Percentiles rank a stretch among this genome's conserved stretches.
These are phyloP conservation scores for Kockiozyma suomiensis DNA, from an alignment of 805 yeast genomes.

Conservation along the genomic window DNA sequence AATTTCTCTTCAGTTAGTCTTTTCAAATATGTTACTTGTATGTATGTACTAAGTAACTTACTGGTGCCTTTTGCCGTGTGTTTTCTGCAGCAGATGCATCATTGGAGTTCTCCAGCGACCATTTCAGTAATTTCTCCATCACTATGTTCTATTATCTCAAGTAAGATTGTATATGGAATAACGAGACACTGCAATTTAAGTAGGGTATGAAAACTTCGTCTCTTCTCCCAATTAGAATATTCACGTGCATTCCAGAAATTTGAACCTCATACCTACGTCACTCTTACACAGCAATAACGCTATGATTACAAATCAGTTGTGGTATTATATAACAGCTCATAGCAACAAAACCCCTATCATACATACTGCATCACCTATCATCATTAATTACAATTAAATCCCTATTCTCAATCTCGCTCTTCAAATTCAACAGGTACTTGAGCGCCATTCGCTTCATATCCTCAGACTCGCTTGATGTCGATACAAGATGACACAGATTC, in stretches of 20 bases:
- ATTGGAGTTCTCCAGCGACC: conserved; percentile 83
- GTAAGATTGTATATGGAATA: background rate
- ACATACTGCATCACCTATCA: no score
- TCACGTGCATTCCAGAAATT: conserved; percentile 19
- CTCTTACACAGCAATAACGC: background rate
- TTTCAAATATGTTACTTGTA: background rate
- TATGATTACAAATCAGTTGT: no score
- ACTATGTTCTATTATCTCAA: background rate
- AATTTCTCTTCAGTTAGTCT: background rate
- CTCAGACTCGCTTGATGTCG: conserved; percentile 1
- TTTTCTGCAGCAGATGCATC: conserved; percentile 64
- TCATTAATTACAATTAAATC: no score
- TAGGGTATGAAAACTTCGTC: background rate
- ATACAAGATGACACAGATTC: background rate
- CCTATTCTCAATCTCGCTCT: no score
- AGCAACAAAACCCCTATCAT: no score
- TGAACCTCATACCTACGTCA: background rate
- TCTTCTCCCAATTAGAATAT: conserved; percentile 14
- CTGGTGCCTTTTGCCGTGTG: conserved; percentile 60
- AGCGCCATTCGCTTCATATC: no score
- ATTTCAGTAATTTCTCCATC: conserved; percentile 89
- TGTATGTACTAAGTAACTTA: conserved; percentile 2
- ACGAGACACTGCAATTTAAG: background rate
- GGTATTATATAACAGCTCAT: no score
- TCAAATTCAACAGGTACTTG: no score